These are phyloP conservation scores for Cornus controversa DNA, from an alignment of 148 eudicot species.

Conservation along the genomic window DNA sequence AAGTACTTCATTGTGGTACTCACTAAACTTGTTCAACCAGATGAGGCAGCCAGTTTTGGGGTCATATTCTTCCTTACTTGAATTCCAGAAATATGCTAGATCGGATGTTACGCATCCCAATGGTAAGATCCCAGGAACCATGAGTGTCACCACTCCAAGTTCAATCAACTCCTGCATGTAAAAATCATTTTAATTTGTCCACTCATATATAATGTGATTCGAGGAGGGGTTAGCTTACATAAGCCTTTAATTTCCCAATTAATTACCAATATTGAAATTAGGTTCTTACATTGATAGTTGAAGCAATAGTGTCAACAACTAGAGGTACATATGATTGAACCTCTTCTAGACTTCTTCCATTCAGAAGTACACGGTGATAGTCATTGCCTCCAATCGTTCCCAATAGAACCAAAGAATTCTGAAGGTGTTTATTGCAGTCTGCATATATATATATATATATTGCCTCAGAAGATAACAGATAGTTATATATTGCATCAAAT, in stretches of 20 bases:
- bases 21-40: no score
- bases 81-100: neutral
- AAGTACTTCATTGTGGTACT: no score
- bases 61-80: neutral
- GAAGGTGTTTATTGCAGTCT: slow-evolving; percentile 16
- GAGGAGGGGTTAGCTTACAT: no score
- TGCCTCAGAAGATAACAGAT: no score
- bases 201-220: no score
- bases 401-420: slow-evolving; percentile 14
- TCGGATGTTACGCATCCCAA: neutral
- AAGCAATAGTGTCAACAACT: slow-evolving; percentile 14
- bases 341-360: slow-evolving; percentile 3
- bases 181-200: no score
- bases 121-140: slow-evolving; percentile 26
- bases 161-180: slow-evolving; percentile 29
- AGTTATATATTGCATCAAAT: no score
- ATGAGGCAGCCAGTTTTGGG: neutral
- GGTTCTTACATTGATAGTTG: slow-evolving; percentile 12
- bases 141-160: slow-evolving; percentile 27
- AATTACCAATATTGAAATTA: no score
- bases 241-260: no score
- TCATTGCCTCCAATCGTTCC: slow-evolving; percentile 35
- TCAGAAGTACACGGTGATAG: slow-evolving; percentile 6
- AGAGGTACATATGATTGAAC: neutral
- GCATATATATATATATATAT: neutral